phyloP scores from a whole-genome alignment of 225 moss, liverwort and hornwort genomes.

The Bryoerythrophyllum caledonicum region DNA sequence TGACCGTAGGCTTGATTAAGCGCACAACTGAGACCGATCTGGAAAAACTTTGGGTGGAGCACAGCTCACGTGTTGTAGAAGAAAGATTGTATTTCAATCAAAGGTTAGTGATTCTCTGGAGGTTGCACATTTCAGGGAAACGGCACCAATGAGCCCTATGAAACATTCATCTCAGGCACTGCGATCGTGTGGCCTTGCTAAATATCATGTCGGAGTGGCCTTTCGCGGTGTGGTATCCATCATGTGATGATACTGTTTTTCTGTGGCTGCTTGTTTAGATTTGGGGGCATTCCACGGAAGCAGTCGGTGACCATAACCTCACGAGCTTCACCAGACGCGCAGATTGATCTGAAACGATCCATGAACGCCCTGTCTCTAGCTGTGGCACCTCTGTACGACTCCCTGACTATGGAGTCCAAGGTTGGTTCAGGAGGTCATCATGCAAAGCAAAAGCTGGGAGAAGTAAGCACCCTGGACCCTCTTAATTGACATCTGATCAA shows the following conservation, averaged over 20 bases:
- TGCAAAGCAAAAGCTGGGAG: constrained; percentile 22
- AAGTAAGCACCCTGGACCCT: constrained; percentile 22
- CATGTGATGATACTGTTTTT: neutral
- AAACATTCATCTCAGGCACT: neutral
- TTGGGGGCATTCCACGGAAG: constrained; percentile 87
- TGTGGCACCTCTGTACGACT: constrained; percentile 69
- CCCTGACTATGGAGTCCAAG: constrained; percentile 42
- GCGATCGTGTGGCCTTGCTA: neutral
- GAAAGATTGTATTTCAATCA: constrained; percentile 66
- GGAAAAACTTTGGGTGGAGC: constrained; percentile 95
- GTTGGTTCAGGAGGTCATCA: constrained; percentile 28
- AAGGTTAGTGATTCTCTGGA: constrained; percentile 42
- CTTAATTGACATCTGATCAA: neutral
- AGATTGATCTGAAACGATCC: constrained; percentile 59
- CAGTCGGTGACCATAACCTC: constrained; percentile 69
- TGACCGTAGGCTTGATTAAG: constrained; percentile 72
- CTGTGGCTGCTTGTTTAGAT: constrained; percentile 35
- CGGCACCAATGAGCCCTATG: neutral
- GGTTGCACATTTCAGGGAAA: neutral
- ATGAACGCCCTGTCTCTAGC: constrained; percentile 69
- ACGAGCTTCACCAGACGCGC: constrained; percentile 53
- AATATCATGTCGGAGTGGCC: neutral
- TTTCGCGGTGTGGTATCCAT: neutral
- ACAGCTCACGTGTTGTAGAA: constrained; percentile 74
- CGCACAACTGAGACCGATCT: constrained; percentile 79